phyloP scores from a whole-genome alignment of 1,139 yeast genomes.

The Hemisphaericaspora xylanilytica region DNA sequence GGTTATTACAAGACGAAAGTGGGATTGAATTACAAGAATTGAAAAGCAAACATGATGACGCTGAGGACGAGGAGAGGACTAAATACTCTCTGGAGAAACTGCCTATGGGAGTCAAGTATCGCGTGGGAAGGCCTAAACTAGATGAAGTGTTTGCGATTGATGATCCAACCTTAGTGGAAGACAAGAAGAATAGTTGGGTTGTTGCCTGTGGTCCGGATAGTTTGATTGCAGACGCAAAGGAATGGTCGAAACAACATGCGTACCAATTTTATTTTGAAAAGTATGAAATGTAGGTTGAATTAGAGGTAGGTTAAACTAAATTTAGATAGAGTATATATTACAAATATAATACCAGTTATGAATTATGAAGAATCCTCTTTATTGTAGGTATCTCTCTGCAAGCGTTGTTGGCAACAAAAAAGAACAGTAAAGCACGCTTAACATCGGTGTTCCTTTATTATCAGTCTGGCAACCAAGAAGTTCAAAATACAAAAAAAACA shows the following conservation, averaged over 20 bases:
- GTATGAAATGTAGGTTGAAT: constrained; percentile 27
- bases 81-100: too few species aligned
- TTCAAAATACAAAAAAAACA: constrained; percentile 12
- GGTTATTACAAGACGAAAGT: constrained; percentile 7
- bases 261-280: constrained; percentile 46
- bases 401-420: too few species aligned
- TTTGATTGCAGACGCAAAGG: constrained; percentile 47
- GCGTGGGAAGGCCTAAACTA: constrained; percentile 43
- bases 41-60: constrained; percentile 1
- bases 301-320: too few species aligned
- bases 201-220: constrained; percentile 71
- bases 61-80: too few species aligned
- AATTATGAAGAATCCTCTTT: too few species aligned
- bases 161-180: constrained; percentile 21
- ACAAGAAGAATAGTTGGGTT: constrained; percentile 46
- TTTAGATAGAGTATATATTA: background rate
- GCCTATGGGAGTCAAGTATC: constrained; percentile 36
- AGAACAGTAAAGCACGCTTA: too few species aligned
- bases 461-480: too few species aligned
- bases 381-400: too few species aligned
- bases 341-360: too few species aligned
- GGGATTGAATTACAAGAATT: constrained; percentile 20
- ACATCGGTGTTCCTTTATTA: too few species aligned
- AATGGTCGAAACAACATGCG: constrained; percentile 38
- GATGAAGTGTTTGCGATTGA: constrained; percentile 26